Percentiles rank a stretch among this genome's conserved stretches.
Evolutionary conservation across 768 basidiomycete species (phyloP).

Genomic region (Russula sp.): DNA sequence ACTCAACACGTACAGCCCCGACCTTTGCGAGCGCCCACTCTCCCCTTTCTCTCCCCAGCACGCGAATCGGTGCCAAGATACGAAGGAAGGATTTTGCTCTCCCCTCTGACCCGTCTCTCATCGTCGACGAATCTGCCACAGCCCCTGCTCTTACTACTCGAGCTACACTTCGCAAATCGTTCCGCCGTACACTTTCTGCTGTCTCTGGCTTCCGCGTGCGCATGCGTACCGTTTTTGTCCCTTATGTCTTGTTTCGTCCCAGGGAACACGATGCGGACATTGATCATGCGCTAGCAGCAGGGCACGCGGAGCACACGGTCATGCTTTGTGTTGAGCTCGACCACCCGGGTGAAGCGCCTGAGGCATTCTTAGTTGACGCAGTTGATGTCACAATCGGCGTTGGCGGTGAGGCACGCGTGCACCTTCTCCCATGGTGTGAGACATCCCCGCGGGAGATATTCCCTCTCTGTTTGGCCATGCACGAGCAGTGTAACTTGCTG

Average conservation of each 20-base stretch:
- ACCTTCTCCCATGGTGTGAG: conserved; percentile 45
- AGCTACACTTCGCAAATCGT: conserved; percentile 79
- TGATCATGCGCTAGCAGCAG: conserved; percentile 46
- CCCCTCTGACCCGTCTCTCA: conserved; percentile 39
- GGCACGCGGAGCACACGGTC: conserved; percentile 76
- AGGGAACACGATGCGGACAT: conserved; percentile 29
- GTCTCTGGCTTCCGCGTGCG: conserved; percentile 82
- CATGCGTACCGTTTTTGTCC: conserved; percentile 92
- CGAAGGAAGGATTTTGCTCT: conserved; percentile 59
- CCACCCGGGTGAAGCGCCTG: conserved; percentile 58
- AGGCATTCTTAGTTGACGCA: conserved; percentile 69
- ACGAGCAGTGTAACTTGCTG: conserved; percentile 82
- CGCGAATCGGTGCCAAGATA: conserved; percentile 60
- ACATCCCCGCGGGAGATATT: conserved; percentile 40
- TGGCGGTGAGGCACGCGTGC: conserved; percentile 49
- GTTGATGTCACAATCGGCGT: conserved; percentile 64
- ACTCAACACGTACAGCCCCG: conserved; percentile 33
- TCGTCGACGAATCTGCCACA: conserved; percentile 32
- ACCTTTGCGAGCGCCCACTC: conserved; percentile 32
- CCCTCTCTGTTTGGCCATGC: conserved; percentile 60
- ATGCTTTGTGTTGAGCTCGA: conserved; percentile 90
- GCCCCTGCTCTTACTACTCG: conserved; percentile 30
- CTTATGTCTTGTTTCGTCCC: conserved; percentile 58
- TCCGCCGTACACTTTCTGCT: conserved; percentile 67
- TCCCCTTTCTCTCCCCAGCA: conserved; percentile 51